Base-by-base conservation (phyloP, 371 early-diverging fungal genomes). In the Apophysomyces trapeziformis region DNA sequence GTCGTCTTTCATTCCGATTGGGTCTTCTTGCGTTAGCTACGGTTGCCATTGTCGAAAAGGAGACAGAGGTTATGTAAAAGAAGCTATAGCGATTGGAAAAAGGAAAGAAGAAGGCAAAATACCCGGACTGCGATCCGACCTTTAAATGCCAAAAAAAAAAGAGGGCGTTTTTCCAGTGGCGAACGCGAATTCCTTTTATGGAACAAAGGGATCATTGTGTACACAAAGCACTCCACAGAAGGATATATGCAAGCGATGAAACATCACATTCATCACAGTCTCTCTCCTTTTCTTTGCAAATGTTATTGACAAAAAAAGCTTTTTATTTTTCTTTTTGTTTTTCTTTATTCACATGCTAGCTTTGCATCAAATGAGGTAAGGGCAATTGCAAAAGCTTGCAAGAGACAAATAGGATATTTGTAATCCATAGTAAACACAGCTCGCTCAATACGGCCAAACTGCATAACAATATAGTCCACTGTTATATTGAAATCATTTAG, bases 401-500 rank as follows among this genome's bases (percentile, higher is more conserved):
- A 67, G 7, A 94, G 88, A 38, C 92, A 90, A 85, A 98, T 88
- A 0, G 99, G 99, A 75, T 96, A 98, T 74, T 93, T 91, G 66
- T 92, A 95, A 74, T 99, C 99, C 82, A 99, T 82, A 0, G 97
- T 91, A 71, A 97, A 99, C 38, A 78, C 82, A 68, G 95, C 90
- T 8, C 89, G 85, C 0, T 80, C 85, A 2, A 93, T 87, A 59
- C 94, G 82, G 46, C 99, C 99, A 85, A 99, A 99, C 69, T 98
- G 99, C 88, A 99, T 85, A 7, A 94, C 92, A 60, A 96, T 93
- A 70, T 98, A 98, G 70, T 95, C 95, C 84, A 95, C 91, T 93
- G 71, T 9, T 9, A 37, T 26, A 61, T 39, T 12, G 11, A 18
- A 41, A 37, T 9, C 50, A 58, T 26, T 18, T 41, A 35, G 5